Base-by-base conservation (phyloP, 139 green algal genomes). In the Edaphochlamys debaryana region DNA sequence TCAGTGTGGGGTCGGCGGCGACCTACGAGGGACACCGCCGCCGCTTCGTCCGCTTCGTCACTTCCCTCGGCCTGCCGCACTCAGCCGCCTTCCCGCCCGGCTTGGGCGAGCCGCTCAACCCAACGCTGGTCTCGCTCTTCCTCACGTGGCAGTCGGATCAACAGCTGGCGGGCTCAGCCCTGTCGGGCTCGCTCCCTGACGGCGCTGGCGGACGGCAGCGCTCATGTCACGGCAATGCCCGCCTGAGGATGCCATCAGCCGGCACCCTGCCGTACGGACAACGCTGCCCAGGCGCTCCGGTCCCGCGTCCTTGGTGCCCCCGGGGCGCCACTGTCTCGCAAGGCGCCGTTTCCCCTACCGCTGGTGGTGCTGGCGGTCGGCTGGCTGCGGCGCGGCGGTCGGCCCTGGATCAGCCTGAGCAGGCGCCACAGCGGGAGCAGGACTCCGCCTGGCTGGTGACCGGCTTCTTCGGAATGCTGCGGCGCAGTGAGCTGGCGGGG, bases 401-500 rank as follows among this genome's bases (percentile, higher is more conserved):
- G 25, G 13, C 25, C 25, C 8, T 58, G 68, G n/a, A n/a, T n/a
- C 38, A 60, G 68, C 40, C 68, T 40, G 40, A 4, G 7, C 38
- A 29, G 19, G 40, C 36, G 27, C 4, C 5, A 5, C 23, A 74
- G 68, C 58, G 17, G 40, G 36, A 23, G 29, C 68, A 74, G 40
- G 68, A 74, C 68, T n/a, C n/a, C n/a, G n/a, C 22, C 68, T 58
- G 40, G 68, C 40, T 74, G 17, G 68, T 60, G 1, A 25, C 37
- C 22, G 68, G 40, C 36, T 74, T 74, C 40, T 74, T 74, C 45
- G 68, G 68, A 1, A 74, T 74, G 68, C 22, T 74, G 41, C 40
- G 68, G 68, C 41, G 68, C n/a, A 74, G 68, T 37, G 68, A 74
- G 40, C 40, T 74, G 25, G 68, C 40, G 40, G 68, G 7, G 7